These are phyloP conservation scores for Penicillium sp. DNA, from an alignment of 2,329 filamentous ascomycete genomes.

Conservation along the genomic window DNA sequence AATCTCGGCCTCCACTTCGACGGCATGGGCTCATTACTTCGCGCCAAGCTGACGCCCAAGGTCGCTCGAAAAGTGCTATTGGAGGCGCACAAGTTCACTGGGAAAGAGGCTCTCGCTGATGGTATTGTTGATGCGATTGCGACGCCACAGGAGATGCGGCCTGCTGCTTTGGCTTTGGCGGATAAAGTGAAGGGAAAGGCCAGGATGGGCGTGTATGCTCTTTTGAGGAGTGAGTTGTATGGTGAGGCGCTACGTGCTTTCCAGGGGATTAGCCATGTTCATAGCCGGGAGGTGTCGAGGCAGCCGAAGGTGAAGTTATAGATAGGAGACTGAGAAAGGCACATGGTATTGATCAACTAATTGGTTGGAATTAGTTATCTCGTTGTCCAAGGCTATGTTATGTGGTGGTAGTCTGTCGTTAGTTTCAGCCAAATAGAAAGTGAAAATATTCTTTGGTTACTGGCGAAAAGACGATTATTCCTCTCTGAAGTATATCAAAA, in stretches of 20 bases:
- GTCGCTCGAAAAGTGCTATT: conserved; percentile 54
- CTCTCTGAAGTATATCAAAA: too few species aligned
- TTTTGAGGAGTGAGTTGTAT: conserved; percentile 1
- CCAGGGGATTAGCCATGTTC: background rate
- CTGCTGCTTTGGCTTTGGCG: conserved; percentile 45
- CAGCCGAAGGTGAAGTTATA: background rate
- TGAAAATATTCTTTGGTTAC: too few species aligned
- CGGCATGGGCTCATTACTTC: conserved; percentile 52
- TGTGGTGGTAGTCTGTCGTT: too few species aligned
- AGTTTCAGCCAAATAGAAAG: too few species aligned
- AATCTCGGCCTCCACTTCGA: conserved; percentile 55
- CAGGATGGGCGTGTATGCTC: conserved; percentile 22
- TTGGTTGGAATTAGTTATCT: background rate
- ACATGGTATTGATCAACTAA: background rate
- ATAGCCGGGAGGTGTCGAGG: background rate
- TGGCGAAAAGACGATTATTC: too few species aligned
- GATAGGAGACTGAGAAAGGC: background rate
- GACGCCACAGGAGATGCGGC: conserved; percentile 48
- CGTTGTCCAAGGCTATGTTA: background rate
- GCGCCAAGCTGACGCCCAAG: conserved; percentile 50
- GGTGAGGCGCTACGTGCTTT: background rate
- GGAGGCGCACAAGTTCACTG: conserved; percentile 54
- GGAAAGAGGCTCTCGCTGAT: conserved; percentile 49
- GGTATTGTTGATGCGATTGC: conserved; percentile 54
- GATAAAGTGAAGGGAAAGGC: conserved; percentile 39